Evolutionary conservation across 2,329 filamentous ascomycete species (phyloP), one percentile per base, ranked within the genome.

Genomic region (Beauveria sp.): DNA sequence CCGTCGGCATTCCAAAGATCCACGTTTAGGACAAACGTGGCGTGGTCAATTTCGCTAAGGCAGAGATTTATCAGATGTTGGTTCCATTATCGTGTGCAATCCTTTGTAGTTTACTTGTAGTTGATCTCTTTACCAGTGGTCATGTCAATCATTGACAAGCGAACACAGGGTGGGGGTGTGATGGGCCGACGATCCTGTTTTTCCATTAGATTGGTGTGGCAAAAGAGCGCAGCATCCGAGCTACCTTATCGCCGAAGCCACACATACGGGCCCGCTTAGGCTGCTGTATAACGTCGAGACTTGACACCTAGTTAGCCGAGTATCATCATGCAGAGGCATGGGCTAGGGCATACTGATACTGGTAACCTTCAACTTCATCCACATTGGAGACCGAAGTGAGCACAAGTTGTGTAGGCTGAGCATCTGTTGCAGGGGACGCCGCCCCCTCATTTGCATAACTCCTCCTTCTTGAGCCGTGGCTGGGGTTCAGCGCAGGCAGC

Each of bases 191-290:
- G 90, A 74, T 99, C 95, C 90, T 96, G 69, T 61, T 57, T 34
- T 16, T 16, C 52, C 38, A n/a, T 50, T 26, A 66, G 49, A 42
- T 7, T 12, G 16, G 22, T 9, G 34, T 55, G 40, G 42, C 16
- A 22, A 22, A 40, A 20, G 4, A 20, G 12, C 22, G 52, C 48
- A 18, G 12, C 49, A 28, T n/a, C 20, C 31, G n/a, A 52, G 68
- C 62, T 77, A 95, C 91, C 83, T 98, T 99, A 79, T 99, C 95
- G 65, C 95, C 95, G 77, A 98, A 99, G 8, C 95, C 95, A 78
- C 95, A 99, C 95, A 98, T 98, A 64, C 95, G 90, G 66, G 95
- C 95, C 69, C 95, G 87, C 69, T 91, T 83, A 56, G 95, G 95
- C 74, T 98, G 92, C 77, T 99, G 95, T 67, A 90, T 87, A 64